These are phyloP conservation scores for Hypomyces rosellus DNA, from an alignment of 2,329 filamentous ascomycete species.

Conservation along the genomic window DNA sequence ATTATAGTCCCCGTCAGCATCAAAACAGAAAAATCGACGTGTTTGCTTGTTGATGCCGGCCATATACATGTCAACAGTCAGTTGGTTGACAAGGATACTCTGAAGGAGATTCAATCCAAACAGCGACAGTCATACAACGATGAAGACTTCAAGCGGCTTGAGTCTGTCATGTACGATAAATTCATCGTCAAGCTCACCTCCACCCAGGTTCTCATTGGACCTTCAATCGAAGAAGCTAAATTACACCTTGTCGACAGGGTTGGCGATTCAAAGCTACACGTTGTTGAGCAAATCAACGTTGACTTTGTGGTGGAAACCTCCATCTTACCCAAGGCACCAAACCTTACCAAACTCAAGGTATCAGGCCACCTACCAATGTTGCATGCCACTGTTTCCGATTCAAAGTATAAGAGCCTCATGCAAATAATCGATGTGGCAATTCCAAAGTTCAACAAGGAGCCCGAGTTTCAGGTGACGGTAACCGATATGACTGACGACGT, in stretches of 20 bases:
- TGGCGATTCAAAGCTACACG: slow-evolving; percentile 67
- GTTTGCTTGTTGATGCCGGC: slow-evolving; percentile 91
- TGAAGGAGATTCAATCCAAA: slow-evolving; percentile 85
- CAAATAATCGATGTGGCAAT: slow-evolving; percentile 91
- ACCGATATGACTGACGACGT: slow-evolving; percentile 19
- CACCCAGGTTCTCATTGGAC: slow-evolving; percentile 91
- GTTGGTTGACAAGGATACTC: slow-evolving; percentile 82
- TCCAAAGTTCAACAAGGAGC: slow-evolving; percentile 61
- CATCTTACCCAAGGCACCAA: slow-evolving; percentile 92
- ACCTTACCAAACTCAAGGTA: slow-evolving; percentile 84
- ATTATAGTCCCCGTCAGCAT: slow-evolving; percentile 96
- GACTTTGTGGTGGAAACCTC: slow-evolving; percentile 95
- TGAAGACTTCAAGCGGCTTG: slow-evolving; percentile 79
- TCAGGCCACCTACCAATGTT: slow-evolving; percentile 88
- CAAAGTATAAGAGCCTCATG: slow-evolving; percentile 97
- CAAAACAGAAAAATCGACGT: slow-evolving; percentile 70
- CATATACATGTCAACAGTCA: slow-evolving; percentile 93
- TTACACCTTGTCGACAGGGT: slow-evolving; percentile 66
- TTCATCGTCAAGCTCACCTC: slow-evolving; percentile 90
- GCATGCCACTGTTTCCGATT: slow-evolving; percentile 86
- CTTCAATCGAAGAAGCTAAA: slow-evolving; percentile 85
- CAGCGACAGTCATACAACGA: slow-evolving; percentile 82
- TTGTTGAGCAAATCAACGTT: slow-evolving; percentile 95
- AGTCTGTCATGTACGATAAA: slow-evolving; percentile 95
- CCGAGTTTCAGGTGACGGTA: slow-evolving; percentile 14